Evolutionary conservation across 176 grass and related monocot genomes (phyloP).

Genomic region (Paspalum notatum): DNA sequence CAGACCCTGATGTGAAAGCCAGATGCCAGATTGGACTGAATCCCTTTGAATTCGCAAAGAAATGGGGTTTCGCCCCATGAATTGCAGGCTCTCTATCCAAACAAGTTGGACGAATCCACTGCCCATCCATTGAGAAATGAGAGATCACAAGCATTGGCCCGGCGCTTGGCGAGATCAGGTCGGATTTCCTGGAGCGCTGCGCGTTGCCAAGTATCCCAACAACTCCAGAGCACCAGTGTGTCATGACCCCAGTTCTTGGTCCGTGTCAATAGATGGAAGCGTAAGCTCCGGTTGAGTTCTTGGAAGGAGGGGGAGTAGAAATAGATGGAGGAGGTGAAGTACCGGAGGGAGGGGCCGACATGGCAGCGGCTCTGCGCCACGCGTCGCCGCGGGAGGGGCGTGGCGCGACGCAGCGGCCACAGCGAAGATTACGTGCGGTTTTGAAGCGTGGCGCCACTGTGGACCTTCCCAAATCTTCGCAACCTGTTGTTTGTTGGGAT

Average conservation of each 20-base stretch:
- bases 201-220: conserved; percentile 13
- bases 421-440: not conserved
- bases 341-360: not conserved
- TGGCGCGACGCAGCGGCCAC: not conserved
- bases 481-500: not conserved
- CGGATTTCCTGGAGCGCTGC: not conserved
- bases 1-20: too few relatives aligned
- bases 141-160: not conserved
- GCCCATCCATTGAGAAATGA: not conserved
- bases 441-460: conserved; percentile 28
- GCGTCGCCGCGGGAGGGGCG: conserved; percentile 9
- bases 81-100: not conserved
- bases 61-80: too few relatives aligned
- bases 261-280: not conserved
- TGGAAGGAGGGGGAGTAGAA: not conserved
- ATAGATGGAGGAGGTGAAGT: not conserved
- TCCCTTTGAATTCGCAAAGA: too few relatives aligned
- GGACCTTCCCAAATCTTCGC: not conserved
- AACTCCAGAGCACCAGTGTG: conserved; percentile 8
- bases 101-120: not conserved
- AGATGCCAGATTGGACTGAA: too few relatives aligned
- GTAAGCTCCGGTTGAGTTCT: not conserved
- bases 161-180: conserved; percentile 29
- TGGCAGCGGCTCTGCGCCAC: conserved; percentile 6
- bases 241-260: not conserved